Evolutionary conservation across 352 stramenopile species (phyloP), one percentile per base, ranked within the genome.

Genomic region (Pythium rishiriense): DNA sequence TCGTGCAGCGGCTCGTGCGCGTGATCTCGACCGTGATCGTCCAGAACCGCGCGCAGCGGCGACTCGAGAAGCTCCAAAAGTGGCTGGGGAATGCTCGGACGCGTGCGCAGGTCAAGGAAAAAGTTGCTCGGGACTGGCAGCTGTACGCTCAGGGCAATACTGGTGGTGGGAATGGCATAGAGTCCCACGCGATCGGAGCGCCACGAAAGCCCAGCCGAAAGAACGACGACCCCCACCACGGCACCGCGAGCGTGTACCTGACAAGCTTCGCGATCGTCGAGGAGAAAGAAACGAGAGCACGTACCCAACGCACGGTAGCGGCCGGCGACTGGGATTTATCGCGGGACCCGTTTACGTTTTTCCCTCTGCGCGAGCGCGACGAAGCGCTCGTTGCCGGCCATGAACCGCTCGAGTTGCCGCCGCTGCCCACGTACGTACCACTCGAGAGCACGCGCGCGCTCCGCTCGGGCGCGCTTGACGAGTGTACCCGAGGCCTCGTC

Each of bases 11-110:
- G n/a, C 64, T 96, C 21, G 58, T 91, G 19, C 75, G 85, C 19
- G 77, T 81, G 4, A 77, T 96, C 8, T 93, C 90, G 7, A 86
- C 71, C 6, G 86, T 81, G 37, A 79, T 97, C 42, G n/a, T 94
- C 4, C 75, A 78, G 8, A 53, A 78, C 19, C 81, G 90, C 51
- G 87, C 75, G 4, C 76, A 86, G n/a, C 68, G 64, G 26, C 79
- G 86, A 11, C 70, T 97, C 3, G 59, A 72, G 19, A 75, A 64
- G 51, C 74, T 96, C 63, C 69, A 77, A 62, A 52, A 51, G 14
- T 91, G 83, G 79, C 59, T 96, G 21, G 76, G 70, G 12, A 53
- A 41, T 3, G 70, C 76, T 0, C 71, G 60, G n/a, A 92, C 75
- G 26, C 53, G 80, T 2, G 64, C 54, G 2, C 66, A 91, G 24